phyloP scores from a whole-genome alignment of 2,329 filamentous ascomycete species.

The Didymella keratinophila region DNA sequence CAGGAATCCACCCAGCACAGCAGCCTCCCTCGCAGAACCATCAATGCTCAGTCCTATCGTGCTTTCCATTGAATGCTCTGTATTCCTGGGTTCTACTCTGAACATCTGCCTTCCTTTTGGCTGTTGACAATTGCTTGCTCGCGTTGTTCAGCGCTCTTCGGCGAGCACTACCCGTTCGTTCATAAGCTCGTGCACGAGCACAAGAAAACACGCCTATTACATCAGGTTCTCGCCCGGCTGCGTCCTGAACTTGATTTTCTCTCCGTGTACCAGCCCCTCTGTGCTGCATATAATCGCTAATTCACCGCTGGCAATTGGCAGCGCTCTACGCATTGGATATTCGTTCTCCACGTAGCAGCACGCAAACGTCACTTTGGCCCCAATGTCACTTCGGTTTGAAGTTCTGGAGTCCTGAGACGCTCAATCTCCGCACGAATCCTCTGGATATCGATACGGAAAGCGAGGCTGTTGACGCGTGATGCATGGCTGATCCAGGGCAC shows the following conservation, averaged over 20 bases:
- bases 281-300: slow-evolving; percentile 36
- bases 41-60: slow-evolving; percentile 7
- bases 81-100: not conserved
- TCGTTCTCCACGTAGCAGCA: slow-evolving; percentile 23
- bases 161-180: slow-evolving; percentile 25
- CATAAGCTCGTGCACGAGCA: slow-evolving; percentile 43
- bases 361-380: slow-evolving; percentile 21
- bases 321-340: slow-evolving; percentile 31
- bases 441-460: slow-evolving; percentile 3
- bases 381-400: slow-evolving; percentile 11
- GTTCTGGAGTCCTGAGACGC: slow-evolving; percentile 17
- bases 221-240: slow-evolving; percentile 42
- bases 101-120: not conserved
- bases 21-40: slow-evolving; percentile 23
- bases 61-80: not conserved
- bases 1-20: slow-evolving; percentile 30
- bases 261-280: slow-evolving; percentile 48
- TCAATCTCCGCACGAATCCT: slow-evolving; percentile 17
- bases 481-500: slow-evolving; percentile 1
- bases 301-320: slow-evolving; percentile 36
- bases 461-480: slow-evolving; percentile 12
- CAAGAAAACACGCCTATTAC: slow-evolving; percentile 34
- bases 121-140: slow-evolving; percentile 1
- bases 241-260: slow-evolving; percentile 37
- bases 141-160: slow-evolving; percentile 21